Percentiles rank a stretch among this genome's conserved stretches.
These are phyloP conservation scores for Tricharina praecox DNA, from an alignment of 495 filamentous ascomycete genomes.

Conservation along the genomic window DNA sequence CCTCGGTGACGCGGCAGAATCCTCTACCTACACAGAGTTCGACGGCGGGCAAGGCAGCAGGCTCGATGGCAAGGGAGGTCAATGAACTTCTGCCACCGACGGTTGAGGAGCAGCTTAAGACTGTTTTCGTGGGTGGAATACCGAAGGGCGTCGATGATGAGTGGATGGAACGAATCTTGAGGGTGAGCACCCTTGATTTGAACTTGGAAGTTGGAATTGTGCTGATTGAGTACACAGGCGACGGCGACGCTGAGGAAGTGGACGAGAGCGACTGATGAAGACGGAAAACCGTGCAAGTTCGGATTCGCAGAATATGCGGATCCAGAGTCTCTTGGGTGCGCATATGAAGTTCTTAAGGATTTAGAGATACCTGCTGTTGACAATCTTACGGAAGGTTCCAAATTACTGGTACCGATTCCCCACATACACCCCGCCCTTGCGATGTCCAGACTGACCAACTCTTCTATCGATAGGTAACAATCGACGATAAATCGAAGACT, in stretches of 20 bases:
- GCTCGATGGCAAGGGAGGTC: conserved; percentile 31
- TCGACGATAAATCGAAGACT: conserved; percentile 63
- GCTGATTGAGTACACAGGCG: conserved; percentile 25
- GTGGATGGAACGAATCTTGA: conserved; percentile 67
- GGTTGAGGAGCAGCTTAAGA: conserved; percentile 74
- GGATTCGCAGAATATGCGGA: conserved; percentile 97
- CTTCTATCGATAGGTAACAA: conserved; percentile 50
- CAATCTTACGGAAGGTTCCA: conserved; percentile 15
- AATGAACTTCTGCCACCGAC: conserved; percentile 58
- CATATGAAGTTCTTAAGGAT: conserved; percentile 71
- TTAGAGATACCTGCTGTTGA: conserved; percentile 57
- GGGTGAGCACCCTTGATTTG: conserved; percentile 13
- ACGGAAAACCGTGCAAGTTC: conserved; percentile 72
- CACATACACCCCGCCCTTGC: too few species aligned
- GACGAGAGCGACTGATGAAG: conserved; percentile 65
- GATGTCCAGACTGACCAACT: too few species aligned
- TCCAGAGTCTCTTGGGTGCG: conserved; percentile 68
- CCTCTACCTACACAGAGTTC: conserved; percentile 29
- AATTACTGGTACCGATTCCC: conserved; percentile 14
- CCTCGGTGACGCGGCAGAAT: conserved; percentile 42
- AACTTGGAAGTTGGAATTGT: too few species aligned
- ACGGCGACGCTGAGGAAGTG: conserved; percentile 70
- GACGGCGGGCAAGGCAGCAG: conserved; percentile 22
- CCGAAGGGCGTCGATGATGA: conserved; percentile 63
- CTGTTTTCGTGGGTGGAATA: conserved; percentile 77